Evolutionary conservation across 345 rosid genomes (phyloP).

Genomic region (Cardiospermum halicacabum): DNA sequence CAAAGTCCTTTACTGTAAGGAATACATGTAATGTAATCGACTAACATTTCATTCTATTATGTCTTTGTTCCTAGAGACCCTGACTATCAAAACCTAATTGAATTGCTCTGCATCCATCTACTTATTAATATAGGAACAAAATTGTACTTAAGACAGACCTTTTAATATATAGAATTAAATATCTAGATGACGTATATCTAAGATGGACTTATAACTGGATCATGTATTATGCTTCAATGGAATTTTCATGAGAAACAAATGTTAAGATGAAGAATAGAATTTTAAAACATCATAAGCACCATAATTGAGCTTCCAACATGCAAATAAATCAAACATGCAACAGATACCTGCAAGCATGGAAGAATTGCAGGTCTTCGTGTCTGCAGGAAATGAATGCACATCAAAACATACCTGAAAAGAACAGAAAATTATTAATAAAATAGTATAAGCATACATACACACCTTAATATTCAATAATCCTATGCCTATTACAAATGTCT

Average conservation of each 20-base stretch:
- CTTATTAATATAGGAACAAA: no score
- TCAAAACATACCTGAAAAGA: constrained; percentile 75
- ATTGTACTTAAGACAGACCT: no score
- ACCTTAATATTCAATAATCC: background rate
- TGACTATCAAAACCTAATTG: background rate
- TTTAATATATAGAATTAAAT: background rate
- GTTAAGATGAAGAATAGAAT: background rate
- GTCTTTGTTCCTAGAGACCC: background rate
- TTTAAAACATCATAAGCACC: background rate
- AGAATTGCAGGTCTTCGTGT: constrained; percentile 86
- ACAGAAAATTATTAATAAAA: background rate
- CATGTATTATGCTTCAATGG: background rate
- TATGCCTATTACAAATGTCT: background rate
- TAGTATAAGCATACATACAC: background rate
- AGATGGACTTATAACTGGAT: background rate
- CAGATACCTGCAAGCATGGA: constrained; percentile 87
- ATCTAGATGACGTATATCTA: background rate
- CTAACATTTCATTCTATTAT: background rate
- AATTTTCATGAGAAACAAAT: background rate
- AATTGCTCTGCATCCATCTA: background rate
- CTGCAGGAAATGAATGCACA: constrained; percentile 98
- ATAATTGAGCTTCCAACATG: background rate
- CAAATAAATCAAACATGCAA: constrained; percentile 6
- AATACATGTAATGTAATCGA: background rate
- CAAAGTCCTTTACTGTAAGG: background rate